These are phyloP conservation scores for Xylariaceae sp. DNA, from an alignment of 2,329 filamentous ascomycete species.

Conservation along the genomic window DNA sequence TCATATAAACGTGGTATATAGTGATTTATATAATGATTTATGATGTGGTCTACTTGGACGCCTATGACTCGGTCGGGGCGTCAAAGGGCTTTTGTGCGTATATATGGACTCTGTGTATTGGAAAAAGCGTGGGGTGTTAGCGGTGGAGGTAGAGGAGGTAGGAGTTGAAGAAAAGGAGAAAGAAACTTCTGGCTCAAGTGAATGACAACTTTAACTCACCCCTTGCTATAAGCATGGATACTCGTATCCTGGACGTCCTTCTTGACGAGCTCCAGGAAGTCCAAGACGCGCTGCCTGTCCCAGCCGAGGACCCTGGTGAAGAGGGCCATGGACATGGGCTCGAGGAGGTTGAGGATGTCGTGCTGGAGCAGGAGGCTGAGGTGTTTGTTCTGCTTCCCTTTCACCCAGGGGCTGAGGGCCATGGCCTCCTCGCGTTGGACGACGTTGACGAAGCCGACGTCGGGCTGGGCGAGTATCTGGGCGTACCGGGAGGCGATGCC, in stretches of 20 bases:
- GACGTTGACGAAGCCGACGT: conserved; percentile 21
- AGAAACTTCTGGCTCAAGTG: no score
- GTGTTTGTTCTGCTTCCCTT: conserved; percentile 20
- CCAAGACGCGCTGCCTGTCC: conserved; percentile 13
- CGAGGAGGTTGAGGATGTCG: conserved; percentile 20
- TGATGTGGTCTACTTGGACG: no score
- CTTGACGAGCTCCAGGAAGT: conserved; percentile 21
- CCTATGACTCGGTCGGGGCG: neutral
- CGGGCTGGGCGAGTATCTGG: conserved; percentile 17
- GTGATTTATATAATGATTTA: neutral
- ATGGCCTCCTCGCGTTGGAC: conserved; percentile 17
- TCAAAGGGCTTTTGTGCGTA: conserved; percentile 15
- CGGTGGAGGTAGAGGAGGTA: neutral
- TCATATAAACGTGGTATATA: neutral
- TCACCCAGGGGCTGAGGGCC: conserved; percentile 22
- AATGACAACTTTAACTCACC: conserved; percentile 19
- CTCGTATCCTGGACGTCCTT: conserved; percentile 19
- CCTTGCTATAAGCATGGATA: conserved; percentile 23
- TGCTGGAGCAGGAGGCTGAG: conserved; percentile 20
- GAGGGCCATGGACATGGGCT: conserved; percentile 23
- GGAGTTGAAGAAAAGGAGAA: neutral
- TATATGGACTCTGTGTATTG: conserved; percentile 14
- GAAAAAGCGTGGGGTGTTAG: neutral
- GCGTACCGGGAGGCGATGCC: conserved; percentile 18
- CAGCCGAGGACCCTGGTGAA: conserved; percentile 24